phyloP scores from a whole-genome alignment of 148 eudicot genomes.

The Camellia granthamiana region DNA sequence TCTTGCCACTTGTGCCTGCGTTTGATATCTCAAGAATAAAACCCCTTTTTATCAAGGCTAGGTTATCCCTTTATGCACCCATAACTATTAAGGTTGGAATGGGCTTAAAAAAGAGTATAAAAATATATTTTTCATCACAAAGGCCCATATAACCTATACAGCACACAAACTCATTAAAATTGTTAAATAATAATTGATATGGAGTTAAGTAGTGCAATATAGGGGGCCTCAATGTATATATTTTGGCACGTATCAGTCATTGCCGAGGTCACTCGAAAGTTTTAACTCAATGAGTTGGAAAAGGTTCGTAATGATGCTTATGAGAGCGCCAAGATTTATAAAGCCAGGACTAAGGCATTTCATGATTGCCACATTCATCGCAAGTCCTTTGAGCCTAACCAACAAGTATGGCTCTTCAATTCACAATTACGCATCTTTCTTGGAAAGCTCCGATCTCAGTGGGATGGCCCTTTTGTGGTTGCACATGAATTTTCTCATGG shows the following conservation, averaged over 20 bases:
- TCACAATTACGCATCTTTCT: not conserved
- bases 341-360: not conserved
- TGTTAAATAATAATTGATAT: too few relatives aligned
- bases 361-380: not conserved
- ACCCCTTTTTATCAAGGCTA: too few relatives aligned
- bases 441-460: not conserved
- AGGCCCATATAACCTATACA: too few relatives aligned
- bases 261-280: not conserved
- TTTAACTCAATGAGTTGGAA: not conserved
- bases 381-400: not conserved
- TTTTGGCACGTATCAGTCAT: not conserved
- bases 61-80: too few relatives aligned
- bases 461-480: not conserved
- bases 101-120: too few relatives aligned
- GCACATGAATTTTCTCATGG: not conserved
- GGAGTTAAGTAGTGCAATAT: too few relatives aligned
- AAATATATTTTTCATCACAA: too few relatives aligned
- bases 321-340: not conserved
- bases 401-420: not conserved
- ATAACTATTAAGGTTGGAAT: too few relatives aligned
- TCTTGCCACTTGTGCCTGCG: too few relatives aligned
- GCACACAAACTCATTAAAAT: too few relatives aligned
- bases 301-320: not conserved
- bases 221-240: too few relatives aligned
- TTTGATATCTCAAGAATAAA: too few relatives aligned